Evolutionary conservation across 441 rosid species (phyloP), one percentile per base, ranked within the genome.

Genomic region (Populus hybrid): DNA sequence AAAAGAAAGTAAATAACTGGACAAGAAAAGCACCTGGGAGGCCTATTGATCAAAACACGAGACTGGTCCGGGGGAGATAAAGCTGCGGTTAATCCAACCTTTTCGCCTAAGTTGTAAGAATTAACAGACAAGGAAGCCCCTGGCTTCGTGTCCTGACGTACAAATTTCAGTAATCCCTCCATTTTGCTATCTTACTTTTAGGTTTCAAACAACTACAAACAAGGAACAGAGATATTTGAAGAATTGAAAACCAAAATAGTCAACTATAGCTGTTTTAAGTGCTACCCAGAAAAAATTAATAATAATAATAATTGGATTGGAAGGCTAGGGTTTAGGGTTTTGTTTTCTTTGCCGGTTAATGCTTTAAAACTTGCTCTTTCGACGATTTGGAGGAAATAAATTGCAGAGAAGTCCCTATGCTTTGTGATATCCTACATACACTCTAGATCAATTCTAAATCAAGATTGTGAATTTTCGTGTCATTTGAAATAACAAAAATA

Each of bases 81-180:
- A 78, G 90, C 83, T 6, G 81, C 75, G 69, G 85, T 67, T 0
- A 77, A 28, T 42, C 82, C 86, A 67, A 77, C 86, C 68, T 61
- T 86, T 61, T 79, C 79, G 68, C 69, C 74, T 35, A 77, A 76
- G 57, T 77, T 84, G 70, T 77, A 74, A 3, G 88, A 81, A 70
- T 50, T 77, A 20, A 84, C 88, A 36, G 89, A 10, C 1, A 76
- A 77, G 24, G 89, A 84, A 75, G 24, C 11, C 59, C 83, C 81
- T 6, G 88, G 76, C 76, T 86, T 86, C 20, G 86, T 1, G 23
- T 89, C 92, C 64, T 79, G 69, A 42, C 86, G 82, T 67, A 80
- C 72, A 35, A 87, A 54, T 67, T 88, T 88, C 90, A 85, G 87
- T 30, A 88, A 67, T 38, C 86, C 90, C 80, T 92, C 98, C 98